A percentile compares a stretch with the other conserved stretches of the same genome.
Evolutionary conservation across 2,329 filamentous ascomycete genomes (phyloP).

Genomic region (Raffaelea deltoideospora): DNA sequence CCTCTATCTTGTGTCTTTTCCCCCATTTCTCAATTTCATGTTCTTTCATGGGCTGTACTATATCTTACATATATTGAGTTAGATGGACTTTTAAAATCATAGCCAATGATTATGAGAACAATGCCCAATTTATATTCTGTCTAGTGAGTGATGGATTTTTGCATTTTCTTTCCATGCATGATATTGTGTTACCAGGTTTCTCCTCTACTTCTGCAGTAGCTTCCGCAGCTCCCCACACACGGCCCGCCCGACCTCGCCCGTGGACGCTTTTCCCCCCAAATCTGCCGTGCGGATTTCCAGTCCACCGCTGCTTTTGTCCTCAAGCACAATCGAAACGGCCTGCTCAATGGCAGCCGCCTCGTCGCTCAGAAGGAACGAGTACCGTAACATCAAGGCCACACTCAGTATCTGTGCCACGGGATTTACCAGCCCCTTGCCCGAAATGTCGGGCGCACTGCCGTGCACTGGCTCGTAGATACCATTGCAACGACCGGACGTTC

Average conservation of each 20-base stretch:
- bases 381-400: conserved; percentile 60
- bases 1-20: too few relatives aligned
- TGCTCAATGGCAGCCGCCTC: conserved; percentile 49
- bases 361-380: conserved; percentile 47
- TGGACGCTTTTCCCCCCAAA: conserved; percentile 6
- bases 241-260: conserved; percentile 6
- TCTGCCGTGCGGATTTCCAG: conserved; percentile 28
- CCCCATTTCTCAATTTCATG: too few relatives aligned
- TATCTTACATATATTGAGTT: too few relatives aligned
- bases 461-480: conserved; percentile 70
- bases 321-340: conserved; percentile 48
- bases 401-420: conserved; percentile 58
- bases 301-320: conserved; percentile 25
- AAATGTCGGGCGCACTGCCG: conserved; percentile 58
- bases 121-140: too few relatives aligned
- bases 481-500: conserved; percentile 37
- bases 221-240: conserved; percentile 1
- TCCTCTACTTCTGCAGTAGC: not conserved
- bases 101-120: too few relatives aligned
- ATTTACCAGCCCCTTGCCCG: conserved; percentile 57
- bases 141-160: too few relatives aligned
- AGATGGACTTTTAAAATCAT: too few relatives aligned
- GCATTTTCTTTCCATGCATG: too few relatives aligned
- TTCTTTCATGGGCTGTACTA: too few relatives aligned
- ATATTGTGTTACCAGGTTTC: too few relatives aligned